Evolutionary conservation across 345 rosid genomes (phyloP).

Genomic region (Noccaea caerulescens): DNA sequence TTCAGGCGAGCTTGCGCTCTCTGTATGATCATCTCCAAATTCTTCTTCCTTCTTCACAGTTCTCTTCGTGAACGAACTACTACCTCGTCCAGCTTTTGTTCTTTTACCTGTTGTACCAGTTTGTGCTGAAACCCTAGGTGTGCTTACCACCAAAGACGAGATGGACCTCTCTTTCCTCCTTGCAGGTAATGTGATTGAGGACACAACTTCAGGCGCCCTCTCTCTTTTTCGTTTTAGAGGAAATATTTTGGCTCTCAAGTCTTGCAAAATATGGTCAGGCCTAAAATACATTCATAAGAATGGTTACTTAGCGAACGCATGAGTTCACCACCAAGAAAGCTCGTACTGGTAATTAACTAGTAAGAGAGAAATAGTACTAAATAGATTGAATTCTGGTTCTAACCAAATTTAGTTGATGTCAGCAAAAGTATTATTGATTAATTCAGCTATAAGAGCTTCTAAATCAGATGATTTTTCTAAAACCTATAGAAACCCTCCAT

Average conservation of each 20-base stretch:
- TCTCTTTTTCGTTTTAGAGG: conserved; percentile 73
- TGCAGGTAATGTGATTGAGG: conserved; percentile 58
- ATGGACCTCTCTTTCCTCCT: conserved; percentile 97
- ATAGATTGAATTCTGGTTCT: conserved; percentile 13
- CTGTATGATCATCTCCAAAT: conserved; percentile 57
- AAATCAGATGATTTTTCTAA: neutral
- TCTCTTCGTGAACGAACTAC: conserved; percentile 56
- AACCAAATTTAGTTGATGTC: conserved; percentile 9
- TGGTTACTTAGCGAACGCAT: conserved; percentile 24
- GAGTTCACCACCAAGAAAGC: conserved; percentile 25
- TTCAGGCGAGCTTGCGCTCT: conserved; percentile 70
- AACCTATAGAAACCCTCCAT: neutral
- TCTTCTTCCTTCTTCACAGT: conserved; percentile 58
- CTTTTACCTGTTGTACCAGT: conserved; percentile 73
- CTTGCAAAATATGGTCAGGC: conserved; percentile 90
- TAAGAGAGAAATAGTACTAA: neutral
- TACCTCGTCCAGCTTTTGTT: conserved; percentile 60
- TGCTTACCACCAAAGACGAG: conserved; percentile 83
- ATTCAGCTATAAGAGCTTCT: conserved; percentile 7
- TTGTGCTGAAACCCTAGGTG: conserved; percentile 75
- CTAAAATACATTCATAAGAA: conserved; percentile 48
- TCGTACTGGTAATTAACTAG: conserved; percentile 3
- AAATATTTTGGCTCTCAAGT: conserved; percentile 82
- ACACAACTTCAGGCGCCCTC: conserved; percentile 60
- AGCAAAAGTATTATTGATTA: neutral